Base-by-base conservation (phyloP, 495 filamentous ascomycete species). In the Podospora sp. region DNA sequence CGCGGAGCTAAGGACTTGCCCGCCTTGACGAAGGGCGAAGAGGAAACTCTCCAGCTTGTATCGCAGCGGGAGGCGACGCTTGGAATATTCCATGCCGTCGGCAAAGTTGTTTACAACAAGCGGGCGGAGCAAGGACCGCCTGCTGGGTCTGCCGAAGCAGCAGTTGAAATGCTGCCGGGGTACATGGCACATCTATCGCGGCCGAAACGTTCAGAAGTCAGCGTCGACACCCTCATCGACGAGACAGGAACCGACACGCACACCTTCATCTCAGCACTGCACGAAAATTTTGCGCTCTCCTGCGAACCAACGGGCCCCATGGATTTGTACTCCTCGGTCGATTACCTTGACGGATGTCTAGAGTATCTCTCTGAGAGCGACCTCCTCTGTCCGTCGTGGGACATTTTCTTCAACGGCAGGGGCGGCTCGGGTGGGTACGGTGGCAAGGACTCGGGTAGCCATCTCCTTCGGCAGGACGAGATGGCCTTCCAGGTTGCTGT, bases 1-100 rank as follows among this genome's bases (percentile, higher is more conserved):
- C 84, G 85, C 49, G 78, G 78, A 20, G 77, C 82, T 29, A 86
- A 84, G 67, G 82, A 84, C 33, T 74, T 78, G 22, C 77, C 80
- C n/a, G 73, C 86, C 2, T 69, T 93, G 25, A 94, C 92, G 0
- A 82, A 84, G 49, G 86, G 89, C 68, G 94, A 97, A 71, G 80
- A 83, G 60, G 87, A 91, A 60, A 90, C 87, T 20, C 76, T 96
- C 2, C 83, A 90, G 68, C 74, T 92, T 53, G 83, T 98, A 4
- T 92, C 90, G 0, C 92, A 94, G 71, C 86, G 96, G 58, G 93
- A 97, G 78, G 86, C 91, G 21, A 94, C 86, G 68, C 81, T 97
- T 7, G 94, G 93, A 1, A 89, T 99, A 65, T 99, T 99, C 72
- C 96, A 99, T 77, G 93, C 96, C 27, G 90, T 99, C 59, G 96